Conservation (phyloP, 2,329 filamentous ascomycete genomes). For the Metarhizium humberi region DNA sequence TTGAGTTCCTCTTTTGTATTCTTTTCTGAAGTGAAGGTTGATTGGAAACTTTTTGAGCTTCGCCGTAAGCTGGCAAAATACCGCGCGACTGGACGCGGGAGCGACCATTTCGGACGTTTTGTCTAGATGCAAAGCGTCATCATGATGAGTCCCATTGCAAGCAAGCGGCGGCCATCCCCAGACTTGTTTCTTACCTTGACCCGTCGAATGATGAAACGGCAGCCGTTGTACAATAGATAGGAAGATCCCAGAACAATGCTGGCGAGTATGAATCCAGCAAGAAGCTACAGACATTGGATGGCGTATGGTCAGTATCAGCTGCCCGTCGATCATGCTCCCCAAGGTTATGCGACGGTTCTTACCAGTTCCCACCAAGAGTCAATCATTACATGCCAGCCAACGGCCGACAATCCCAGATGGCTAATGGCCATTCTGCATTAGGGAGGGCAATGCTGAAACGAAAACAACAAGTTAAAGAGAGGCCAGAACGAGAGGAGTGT, state of each 20-base stretch:
- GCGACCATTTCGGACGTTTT: neutral
- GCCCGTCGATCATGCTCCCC: neutral
- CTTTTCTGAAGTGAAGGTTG: neutral
- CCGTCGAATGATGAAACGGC: neutral
- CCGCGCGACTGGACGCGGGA: neutral
- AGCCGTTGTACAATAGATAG: neutral
- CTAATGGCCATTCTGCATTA: neutral
- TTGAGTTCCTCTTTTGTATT: neutral
- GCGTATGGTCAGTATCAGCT: neutral
- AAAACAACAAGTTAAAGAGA: neutral
- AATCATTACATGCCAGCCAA: neutral
- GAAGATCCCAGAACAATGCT: neutral
- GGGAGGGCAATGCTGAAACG: neutral
- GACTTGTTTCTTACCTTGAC: neutral
- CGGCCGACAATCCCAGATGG: neutral
- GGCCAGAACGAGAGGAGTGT: too few species aligned
- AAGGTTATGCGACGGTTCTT: neutral
- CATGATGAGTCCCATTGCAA: neutral
- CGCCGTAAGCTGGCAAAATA: neutral
- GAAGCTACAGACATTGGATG: neutral
- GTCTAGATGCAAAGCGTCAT: neutral
- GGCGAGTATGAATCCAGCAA: neutral
- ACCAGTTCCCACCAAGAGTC: neutral
- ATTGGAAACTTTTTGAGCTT: neutral
- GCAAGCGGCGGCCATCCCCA: neutral